A percentile compares a stretch with the other conserved stretches of the same genome.
phyloP scores from a whole-genome alignment of 805 yeast genomes.

The Starmerella lactis-condensi region DNA sequence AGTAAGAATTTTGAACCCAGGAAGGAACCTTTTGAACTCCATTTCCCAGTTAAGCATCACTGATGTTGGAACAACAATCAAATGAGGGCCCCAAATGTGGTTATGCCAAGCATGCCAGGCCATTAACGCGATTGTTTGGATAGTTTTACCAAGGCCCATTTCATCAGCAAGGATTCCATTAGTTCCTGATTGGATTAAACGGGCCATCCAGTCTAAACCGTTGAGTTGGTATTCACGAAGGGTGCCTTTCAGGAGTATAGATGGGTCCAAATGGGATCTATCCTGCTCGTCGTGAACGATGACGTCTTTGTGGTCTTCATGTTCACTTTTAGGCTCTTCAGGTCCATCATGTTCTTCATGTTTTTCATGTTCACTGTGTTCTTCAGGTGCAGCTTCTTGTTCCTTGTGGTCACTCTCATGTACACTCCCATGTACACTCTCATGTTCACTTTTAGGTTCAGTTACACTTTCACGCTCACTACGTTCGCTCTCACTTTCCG shows the following conservation, averaged over 20 bases:
- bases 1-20: constrained; percentile 87
- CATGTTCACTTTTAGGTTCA: background rate
- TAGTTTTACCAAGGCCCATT: constrained; percentile 94
- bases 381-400: constrained; percentile 13
- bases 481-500: too few relatives aligned
- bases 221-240: constrained; percentile 84
- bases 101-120: constrained; percentile 85
- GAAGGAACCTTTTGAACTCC: constrained; percentile 97
- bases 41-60: constrained; percentile 98
- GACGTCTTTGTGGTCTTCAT: constrained; percentile 5
- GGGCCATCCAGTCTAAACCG: constrained; percentile 93
- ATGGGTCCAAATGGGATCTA: constrained; percentile 35
- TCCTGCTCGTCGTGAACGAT: constrained; percentile 3
- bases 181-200: constrained; percentile 75
- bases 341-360: background rate
- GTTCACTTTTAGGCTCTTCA: background rate
- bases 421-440: background rate
- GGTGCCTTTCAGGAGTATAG: constrained; percentile 55
- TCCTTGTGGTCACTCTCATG: constrained; percentile 5
- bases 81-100: constrained; percentile 93
- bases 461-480: background rate
- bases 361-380: constrained; percentile 1
- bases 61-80: constrained; percentile 91
- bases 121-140: constrained; percentile 77
- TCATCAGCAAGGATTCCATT: constrained; percentile 97